Conservation (phyloP, 805 yeast species). For the Isabelozyma pseudorhagii region DNA sequence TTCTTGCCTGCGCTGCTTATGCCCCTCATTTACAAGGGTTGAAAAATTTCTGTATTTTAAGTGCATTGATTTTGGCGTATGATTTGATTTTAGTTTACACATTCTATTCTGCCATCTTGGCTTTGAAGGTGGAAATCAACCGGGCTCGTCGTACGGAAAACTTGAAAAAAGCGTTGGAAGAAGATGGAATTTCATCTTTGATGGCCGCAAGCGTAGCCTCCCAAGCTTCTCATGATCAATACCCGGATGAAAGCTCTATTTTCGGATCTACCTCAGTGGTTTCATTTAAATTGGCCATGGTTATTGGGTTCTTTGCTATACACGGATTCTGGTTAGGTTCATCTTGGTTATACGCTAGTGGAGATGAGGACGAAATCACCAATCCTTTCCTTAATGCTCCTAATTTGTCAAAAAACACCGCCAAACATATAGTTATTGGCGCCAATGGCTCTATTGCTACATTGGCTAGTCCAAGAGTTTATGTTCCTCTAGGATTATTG, state of each 20-base stretch:
- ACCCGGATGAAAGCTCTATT: slow-evolving; percentile 25
- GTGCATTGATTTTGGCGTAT: slow-evolving; percentile 63
- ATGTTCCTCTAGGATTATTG: slow-evolving; percentile 53
- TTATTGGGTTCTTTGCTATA: slow-evolving; percentile 56
- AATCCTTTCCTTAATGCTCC: slow-evolving; percentile 13
- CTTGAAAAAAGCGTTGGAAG: slow-evolving; percentile 79
- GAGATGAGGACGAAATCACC: slow-evolving; percentile 4
- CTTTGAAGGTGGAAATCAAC: slow-evolving; percentile 85
- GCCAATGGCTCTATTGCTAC: slow-evolving; percentile 54
- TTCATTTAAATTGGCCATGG: slow-evolving; percentile 57
- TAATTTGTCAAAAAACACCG: slow-evolving; percentile 37
- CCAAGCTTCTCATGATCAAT: slow-evolving; percentile 31
- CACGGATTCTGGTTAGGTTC: slow-evolving; percentile 70
- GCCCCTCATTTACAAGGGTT: slow-evolving; percentile 70
- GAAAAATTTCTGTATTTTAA: slow-evolving; percentile 74
- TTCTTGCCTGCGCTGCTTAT: slow-evolving; percentile 62
- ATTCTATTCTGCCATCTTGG: slow-evolving; percentile 77
- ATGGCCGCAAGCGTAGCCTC: slow-evolving; percentile 72
- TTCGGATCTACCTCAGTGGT: slow-evolving; percentile 36
- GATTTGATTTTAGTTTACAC: slow-evolving; percentile 76
- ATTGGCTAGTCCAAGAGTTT: slow-evolving; percentile 53
- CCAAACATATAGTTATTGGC: slow-evolving; percentile 45
- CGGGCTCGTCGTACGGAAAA: slow-evolving; percentile 79
- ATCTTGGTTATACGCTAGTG: slow-evolving; percentile 54
- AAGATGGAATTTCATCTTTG: slow-evolving; percentile 78